A percentile compares a stretch with the other conserved stretches of the same genome.
These are phyloP conservation scores for Umbelopsis ramanniana DNA, from an alignment of 192 early-diverging fungal genomes.

Conservation along the genomic window DNA sequence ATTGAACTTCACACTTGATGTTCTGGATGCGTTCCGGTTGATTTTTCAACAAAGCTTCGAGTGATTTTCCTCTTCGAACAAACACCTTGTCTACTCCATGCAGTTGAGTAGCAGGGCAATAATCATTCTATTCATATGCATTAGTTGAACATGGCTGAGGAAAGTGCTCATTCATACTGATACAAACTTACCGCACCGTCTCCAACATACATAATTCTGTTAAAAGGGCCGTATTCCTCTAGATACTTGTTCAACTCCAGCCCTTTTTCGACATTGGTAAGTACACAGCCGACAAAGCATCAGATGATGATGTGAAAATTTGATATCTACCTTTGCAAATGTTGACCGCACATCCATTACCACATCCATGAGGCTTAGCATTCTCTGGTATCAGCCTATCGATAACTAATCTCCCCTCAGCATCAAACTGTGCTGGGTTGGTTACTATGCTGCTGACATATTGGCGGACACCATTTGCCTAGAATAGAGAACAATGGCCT, in stretches of 20 bases:
- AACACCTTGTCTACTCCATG: constrained; percentile 25
- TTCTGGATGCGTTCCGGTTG: background rate
- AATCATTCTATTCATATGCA: constrained; percentile 28
- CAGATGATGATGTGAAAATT: too few species aligned
- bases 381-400: constrained; percentile 43
- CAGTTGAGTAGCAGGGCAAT: constrained; percentile 28
- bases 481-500: background rate
- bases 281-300: too few species aligned
- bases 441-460: constrained; percentile 57
- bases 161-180: background rate
- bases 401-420: constrained; percentile 47
- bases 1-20: constrained; percentile 24
- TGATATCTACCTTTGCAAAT: constrained; percentile 60
- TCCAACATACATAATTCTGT: constrained; percentile 36
- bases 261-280: background rate
- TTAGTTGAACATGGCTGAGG: background rate
- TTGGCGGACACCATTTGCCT: constrained; percentile 53
- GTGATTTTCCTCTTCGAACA: constrained; percentile 18
- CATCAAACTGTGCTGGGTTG: constrained; percentile 57
- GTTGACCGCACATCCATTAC: constrained; percentile 57
- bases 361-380: constrained; percentile 51
- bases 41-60: constrained; percentile 6
- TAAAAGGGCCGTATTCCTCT: constrained; percentile 23
- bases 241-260: constrained; percentile 28
- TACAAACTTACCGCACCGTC: constrained; percentile 30